phyloP scores from a whole-genome alignment of 768 basidiomycete genomes.

The Pleurotus djamor region DNA sequence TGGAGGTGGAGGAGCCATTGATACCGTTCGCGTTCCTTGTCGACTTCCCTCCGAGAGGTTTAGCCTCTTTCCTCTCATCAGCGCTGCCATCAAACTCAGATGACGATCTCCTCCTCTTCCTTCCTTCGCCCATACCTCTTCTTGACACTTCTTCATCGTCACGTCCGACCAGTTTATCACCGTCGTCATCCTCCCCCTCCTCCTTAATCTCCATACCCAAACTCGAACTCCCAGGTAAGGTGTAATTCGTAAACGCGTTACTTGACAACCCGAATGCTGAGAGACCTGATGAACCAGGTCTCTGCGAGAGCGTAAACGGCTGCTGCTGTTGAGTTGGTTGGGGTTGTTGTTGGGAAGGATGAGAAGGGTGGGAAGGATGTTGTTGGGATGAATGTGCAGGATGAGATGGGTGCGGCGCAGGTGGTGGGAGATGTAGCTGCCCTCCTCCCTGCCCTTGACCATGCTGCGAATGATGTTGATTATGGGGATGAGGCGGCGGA shows the following conservation, averaged over 20 bases:
- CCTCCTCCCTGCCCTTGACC: too few relatives aligned
- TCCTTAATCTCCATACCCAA: not conserved
- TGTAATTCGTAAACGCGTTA: not conserved
- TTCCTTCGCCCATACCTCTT: too few relatives aligned
- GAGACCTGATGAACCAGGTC: not conserved
- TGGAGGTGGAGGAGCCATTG: not conserved
- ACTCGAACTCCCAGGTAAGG: not conserved
- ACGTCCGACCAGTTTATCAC: not conserved
- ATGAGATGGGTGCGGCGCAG: not conserved
- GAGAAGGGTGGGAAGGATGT: not conserved
- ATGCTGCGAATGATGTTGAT: too few relatives aligned
- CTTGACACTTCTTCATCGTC: not conserved
- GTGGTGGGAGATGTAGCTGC: not conserved
- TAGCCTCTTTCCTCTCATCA: too few relatives aligned
- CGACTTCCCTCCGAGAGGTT: too few relatives aligned
- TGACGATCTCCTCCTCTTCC: too few relatives aligned
- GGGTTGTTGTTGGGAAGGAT: not conserved
- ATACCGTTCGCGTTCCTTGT: too few relatives aligned
- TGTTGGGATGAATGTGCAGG: not conserved
- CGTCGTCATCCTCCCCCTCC: not conserved
- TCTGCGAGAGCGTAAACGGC: slow-evolving; percentile 1
- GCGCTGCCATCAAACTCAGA: too few relatives aligned
- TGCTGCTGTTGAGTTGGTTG: not conserved
- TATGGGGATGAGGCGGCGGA: too few relatives aligned
- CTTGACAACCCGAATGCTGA: not conserved